phyloP scores from a whole-genome alignment of 148 eudicot species.

The Vaccinium macrocarpon region DNA sequence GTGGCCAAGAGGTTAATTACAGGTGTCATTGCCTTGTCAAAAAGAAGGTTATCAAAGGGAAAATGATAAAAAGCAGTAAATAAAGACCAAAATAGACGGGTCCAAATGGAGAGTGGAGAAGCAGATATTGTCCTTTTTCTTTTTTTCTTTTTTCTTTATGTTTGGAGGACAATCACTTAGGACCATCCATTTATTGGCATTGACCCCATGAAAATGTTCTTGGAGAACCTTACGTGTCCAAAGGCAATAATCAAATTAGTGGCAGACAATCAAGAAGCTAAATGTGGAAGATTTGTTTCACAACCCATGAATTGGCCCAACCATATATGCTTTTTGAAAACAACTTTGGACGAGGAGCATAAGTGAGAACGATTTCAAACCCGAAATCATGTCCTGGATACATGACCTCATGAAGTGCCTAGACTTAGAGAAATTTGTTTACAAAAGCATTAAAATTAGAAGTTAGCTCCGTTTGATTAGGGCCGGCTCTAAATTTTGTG shows the following conservation, averaged over 20 bases:
- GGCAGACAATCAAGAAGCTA: constrained; percentile 3
- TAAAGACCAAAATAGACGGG: not conserved
- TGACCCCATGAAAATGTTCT: not conserved
- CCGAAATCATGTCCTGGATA: not conserved
- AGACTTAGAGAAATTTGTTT: not conserved
- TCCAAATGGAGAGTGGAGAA: not conserved
- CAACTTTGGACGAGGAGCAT: not conserved
- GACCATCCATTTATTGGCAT: constrained; percentile 9
- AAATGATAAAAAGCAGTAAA: constrained; percentile 8
- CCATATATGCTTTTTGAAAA: not conserved
- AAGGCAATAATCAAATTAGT: constrained; percentile 11
- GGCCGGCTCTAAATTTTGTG: not conserved
- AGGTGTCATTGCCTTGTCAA: constrained; percentile 10
- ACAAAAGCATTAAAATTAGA: not conserved
- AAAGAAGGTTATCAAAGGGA: constrained; percentile 1
- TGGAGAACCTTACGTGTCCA: not conserved
- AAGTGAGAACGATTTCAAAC: not conserved
- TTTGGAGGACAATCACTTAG: constrained; percentile 8
- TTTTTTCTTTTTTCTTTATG: not conserved
- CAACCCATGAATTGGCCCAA: not conserved
- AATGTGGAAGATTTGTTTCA: not conserved
- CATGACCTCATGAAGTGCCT: not conserved
- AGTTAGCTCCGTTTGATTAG: not conserved
- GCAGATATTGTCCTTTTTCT: not conserved
- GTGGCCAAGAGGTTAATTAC: not conserved